phyloP scores from a whole-genome alignment of 306 rosid species.

The Ochetophila trinervis region DNA sequence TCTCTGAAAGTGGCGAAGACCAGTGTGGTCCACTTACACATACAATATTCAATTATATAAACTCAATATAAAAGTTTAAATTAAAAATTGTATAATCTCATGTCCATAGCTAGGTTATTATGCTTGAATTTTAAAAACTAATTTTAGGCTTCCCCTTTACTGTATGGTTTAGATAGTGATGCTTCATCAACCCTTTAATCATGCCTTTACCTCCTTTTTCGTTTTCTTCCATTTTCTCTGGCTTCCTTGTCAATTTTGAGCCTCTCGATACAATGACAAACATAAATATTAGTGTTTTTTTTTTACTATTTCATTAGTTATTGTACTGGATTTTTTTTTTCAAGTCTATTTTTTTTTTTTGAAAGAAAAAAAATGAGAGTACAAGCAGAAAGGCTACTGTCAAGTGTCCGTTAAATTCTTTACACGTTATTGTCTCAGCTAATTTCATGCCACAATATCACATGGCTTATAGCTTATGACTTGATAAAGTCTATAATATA shows the following conservation, averaged over 20 bases:
- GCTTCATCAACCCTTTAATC: slow-evolving; percentile 45
- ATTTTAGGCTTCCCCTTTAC: background rate
- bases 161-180: slow-evolving; percentile 36
- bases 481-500: no score
- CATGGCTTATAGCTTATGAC: no score
- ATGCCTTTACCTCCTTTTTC: slow-evolving; percentile 14
- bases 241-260: slow-evolving; percentile 7
- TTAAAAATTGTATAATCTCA: slow-evolving; percentile 32
- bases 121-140: background rate
- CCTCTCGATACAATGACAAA: background rate
- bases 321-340: no score
- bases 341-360: no score
- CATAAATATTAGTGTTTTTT: no score
- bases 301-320: no score
- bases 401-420: no score
- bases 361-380: no score
- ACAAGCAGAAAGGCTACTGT: no score
- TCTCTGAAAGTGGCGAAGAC: slow-evolving; percentile 20
- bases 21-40: slow-evolving; percentile 38
- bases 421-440: no score
- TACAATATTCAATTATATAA: slow-evolving; percentile 19
- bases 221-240: slow-evolving; percentile 12
- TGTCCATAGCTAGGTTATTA: background rate
- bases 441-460: no score
- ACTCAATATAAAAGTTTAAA: background rate